phyloP scores from a whole-genome alignment of 352 stramenopile genomes.

The Thraustotheca clavata region DNA sequence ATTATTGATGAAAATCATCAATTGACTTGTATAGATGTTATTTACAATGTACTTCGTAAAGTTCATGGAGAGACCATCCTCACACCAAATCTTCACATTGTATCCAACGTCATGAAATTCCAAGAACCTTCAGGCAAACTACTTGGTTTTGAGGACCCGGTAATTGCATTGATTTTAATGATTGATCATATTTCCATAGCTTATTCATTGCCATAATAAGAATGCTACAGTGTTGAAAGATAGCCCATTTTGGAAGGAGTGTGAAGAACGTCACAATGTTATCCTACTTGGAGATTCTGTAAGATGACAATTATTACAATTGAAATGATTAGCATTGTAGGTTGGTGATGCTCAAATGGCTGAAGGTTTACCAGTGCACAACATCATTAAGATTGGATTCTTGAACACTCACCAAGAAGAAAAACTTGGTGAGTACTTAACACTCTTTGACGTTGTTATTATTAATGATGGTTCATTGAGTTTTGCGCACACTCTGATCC shows the following conservation, averaged over 20 bases:
- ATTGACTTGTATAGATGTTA: constrained; percentile 34
- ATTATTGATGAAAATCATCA: neutral
- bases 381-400: constrained; percentile 62
- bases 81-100: constrained; percentile 53
- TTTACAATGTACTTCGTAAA: constrained; percentile 59
- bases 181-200: neutral
- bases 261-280: constrained; percentile 50
- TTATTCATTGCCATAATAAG: constrained; percentile 77
- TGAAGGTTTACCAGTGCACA: constrained; percentile 37
- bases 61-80: constrained; percentile 13
- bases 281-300: constrained; percentile 55
- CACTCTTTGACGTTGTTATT: constrained; percentile 56
- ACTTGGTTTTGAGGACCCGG: constrained; percentile 44
- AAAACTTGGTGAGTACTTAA: constrained; percentile 48
- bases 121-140: constrained; percentile 29
- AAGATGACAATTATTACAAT: neutral
- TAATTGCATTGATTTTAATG: constrained; percentile 1
- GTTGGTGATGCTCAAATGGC: constrained; percentile 49
- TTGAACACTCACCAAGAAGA: constrained; percentile 65
- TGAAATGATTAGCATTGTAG: neutral
- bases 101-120: constrained; percentile 75
- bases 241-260: constrained; percentile 49
- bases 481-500: constrained; percentile 2
- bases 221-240: constrained; percentile 54
- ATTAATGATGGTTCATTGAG: constrained; percentile 49